Evolutionary conservation across 495 filamentous ascomycete genomes (phyloP), one percentile per base, ranked within the genome.

Genomic region (Cairneyella variabilis): DNA sequence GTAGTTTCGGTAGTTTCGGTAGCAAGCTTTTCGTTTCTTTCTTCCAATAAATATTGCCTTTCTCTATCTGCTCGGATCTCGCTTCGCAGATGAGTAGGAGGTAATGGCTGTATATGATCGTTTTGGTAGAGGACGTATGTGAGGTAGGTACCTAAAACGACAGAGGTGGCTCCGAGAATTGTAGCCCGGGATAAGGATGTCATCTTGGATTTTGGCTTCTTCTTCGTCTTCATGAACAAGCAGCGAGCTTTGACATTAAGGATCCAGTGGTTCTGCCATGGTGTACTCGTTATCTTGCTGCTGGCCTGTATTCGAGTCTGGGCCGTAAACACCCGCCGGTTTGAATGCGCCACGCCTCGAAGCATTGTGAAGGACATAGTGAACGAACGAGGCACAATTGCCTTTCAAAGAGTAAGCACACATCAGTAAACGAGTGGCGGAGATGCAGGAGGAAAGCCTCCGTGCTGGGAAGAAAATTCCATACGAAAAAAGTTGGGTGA

Each of bases 91-190:
- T 25, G 47, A n/a, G 58, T 64, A 5, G 62, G 25, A n/a, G 62
- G 62, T 3, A 61, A 53, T 6, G 58, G 58, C 40, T 61, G 62
- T 7, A 59, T 17, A 18, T 51, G 28, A 41, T 57, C 59, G 27
- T 51, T 59, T 27, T 18, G 30, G 37, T 51, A 61, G 30, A 64
- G 55, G 36, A 64, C 55, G 27, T 61, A 61, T 26, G 46, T 46
- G 3, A 59, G 41, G 6, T 38, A 26, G 10, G 51, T 26, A 10
- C 12, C 43, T 2, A 60, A 22, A 3, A 60, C 26, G 3, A 56
- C 21, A 18, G 58, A 54, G 21, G 51, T 56, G 3, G 27, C 25
- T 37, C 54, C 59, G 32, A 62, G 30, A 8, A 62, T 27, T 10
- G 47, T 39, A 7, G 40, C 28, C 34, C 51, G 52, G 2, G 54